These are phyloP conservation scores for Diophrys appendiculata DNA, from an alignment of 73 alveolate genomes.

Conservation along the genomic window DNA sequence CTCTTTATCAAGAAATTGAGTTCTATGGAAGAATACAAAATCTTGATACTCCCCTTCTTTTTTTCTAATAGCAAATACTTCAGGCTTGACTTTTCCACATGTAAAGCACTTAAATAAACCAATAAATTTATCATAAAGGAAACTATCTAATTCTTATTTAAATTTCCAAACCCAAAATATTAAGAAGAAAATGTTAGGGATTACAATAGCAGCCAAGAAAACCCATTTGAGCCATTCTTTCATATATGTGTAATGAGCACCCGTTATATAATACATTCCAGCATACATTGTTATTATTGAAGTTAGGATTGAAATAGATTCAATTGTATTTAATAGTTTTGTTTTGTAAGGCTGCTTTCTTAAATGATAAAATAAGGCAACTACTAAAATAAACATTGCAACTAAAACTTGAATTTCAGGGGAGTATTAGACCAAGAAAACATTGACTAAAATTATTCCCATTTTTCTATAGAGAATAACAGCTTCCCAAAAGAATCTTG, in stretches of 20 bases:
- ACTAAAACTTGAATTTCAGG: conserved; percentile 29
- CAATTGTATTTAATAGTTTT: conserved; percentile 21
- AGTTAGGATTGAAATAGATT: conserved; percentile 21
- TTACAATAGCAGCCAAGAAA: conserved; percentile 22
- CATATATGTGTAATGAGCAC: conserved; percentile 15
- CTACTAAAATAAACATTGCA: conserved; percentile 19
- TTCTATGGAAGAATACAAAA: no score
- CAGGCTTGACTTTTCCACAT: no score
- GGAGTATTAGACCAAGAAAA: background rate
- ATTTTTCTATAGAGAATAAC: conserved; percentile 58
- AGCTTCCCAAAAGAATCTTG: conserved; percentile 49
- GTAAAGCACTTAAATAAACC: no score
- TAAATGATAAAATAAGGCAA: conserved; percentile 1
- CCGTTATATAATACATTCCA: conserved; percentile 50
- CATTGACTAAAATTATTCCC: conserved; percentile 27
- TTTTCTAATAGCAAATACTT: no score
- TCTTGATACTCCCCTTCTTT: no score
- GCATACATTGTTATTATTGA: conserved; percentile 34
- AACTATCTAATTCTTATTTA: no score
- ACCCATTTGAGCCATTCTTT: conserved; percentile 9
- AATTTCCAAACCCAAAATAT: conserved; percentile 31
- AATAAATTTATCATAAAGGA: no score
- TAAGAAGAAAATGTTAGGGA: conserved; percentile 21
- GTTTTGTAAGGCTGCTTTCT: conserved; percentile 33
- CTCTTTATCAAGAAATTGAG: no score